Evolutionary conservation across 768 basidiomycete species (phyloP), one percentile per base, ranked within the genome.

Genomic region (Mycena maculata): DNA sequence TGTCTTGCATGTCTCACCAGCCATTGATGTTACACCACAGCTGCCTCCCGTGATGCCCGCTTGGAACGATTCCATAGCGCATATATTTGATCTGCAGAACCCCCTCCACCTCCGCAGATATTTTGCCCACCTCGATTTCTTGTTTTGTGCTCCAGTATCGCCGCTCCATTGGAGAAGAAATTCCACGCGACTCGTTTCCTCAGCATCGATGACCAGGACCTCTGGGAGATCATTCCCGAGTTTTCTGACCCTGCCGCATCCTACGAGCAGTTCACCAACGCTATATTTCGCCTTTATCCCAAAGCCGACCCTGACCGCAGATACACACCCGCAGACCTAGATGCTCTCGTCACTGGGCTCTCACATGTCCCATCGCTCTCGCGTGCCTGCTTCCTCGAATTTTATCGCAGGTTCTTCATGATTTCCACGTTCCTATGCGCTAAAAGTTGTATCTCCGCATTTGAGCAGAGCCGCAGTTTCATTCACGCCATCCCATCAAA

Each of bases 391-490:
- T 18, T 76, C 60, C 50, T 60, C 69, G 15, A 69, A 70, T 13
- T 74, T 75, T 68, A 73, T 66, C 41, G 44, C 63, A 3, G 69
- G 7, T 78, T 78, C 60, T 28, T 65, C 2, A 55, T 50, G 22
- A 65, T 76, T 1, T 63, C 76, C 1, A 39, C 25, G 5, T 75
- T 69, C 36, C 68, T 78, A 2, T 49, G 68, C 25, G 22, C 10
- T 9, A 63, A 71, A 33, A 11, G 60, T 1, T 60, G 52, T n/a
- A 41, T 76, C 0, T 67, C 67, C 13, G 36, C 47, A 0, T 36
- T 57, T 7, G 76, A 78, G 16, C 73, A 71, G 49, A 58, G 68
- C 30, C 68, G 70, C 1, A 58, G 68, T 12, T 76, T 72, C 48
- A 4, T 68, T 38, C 59, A 47, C 5, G 67, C 67, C 0, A 62